A percentile compares a stretch with the other conserved stretches of the same genome.
Evolutionary conservation across 805 yeast genomes (phyloP).

Genomic region (Scheffersomyces amazonensis): DNA sequence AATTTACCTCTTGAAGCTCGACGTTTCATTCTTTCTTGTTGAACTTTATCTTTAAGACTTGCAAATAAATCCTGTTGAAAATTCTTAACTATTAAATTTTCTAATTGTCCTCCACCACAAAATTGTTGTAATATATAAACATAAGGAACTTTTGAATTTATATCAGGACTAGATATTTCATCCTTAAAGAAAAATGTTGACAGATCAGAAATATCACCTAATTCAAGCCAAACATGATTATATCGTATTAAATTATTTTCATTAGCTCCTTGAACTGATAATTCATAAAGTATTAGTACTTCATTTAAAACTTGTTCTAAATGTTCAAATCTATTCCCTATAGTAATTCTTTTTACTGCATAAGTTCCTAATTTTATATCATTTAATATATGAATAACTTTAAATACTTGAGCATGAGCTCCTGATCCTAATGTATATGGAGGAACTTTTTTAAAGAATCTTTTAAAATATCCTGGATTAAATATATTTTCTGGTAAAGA

Average conservation of each 20-base stretch:
- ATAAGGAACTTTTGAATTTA: slow-evolving; percentile 47
- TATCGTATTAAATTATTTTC: slow-evolving; percentile 69
- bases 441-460: slow-evolving; percentile 62
- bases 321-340: slow-evolving; percentile 73
- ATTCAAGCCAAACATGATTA: slow-evolving; percentile 90
- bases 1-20: slow-evolving; percentile 15
- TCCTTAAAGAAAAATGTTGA: slow-evolving; percentile 16
- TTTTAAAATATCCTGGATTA: slow-evolving; percentile 77
- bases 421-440: slow-evolving; percentile 68
- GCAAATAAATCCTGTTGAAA: slow-evolving; percentile 19
- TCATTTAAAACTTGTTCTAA: slow-evolving; percentile 71
- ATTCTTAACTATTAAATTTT: slow-evolving; percentile 46
- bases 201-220: slow-evolving; percentile 53
- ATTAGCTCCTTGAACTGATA: slow-evolving; percentile 42
- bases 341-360: slow-evolving; percentile 82
- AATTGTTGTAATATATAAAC: slow-evolving; percentile 83
- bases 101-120: slow-evolving; percentile 86
- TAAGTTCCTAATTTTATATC: slow-evolving; percentile 70
- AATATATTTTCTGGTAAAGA: slow-evolving; percentile 56
- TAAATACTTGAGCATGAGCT: slow-evolving; percentile 78
- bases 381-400: slow-evolving; percentile 79
- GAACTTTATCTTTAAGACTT: slow-evolving; percentile 25
- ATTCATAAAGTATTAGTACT: slow-evolving; percentile 64
- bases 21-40: slow-evolving; percentile 23
- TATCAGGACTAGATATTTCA: slow-evolving; percentile 4